phyloP scores from a whole-genome alignment of 176 grass and related monocot species.

The Urochloa ruziziensis region DNA sequence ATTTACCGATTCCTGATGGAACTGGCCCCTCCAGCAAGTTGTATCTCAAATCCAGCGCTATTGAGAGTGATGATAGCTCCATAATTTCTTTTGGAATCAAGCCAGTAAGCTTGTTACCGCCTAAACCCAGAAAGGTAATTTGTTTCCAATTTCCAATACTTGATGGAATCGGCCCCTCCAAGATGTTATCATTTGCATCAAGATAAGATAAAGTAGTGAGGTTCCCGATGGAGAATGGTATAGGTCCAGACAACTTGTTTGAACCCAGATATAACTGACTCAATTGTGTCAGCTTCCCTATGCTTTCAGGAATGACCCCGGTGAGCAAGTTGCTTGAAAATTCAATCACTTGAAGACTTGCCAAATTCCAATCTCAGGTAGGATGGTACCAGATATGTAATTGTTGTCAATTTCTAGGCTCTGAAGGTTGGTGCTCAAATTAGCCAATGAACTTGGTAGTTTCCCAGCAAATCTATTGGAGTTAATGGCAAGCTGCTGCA shows the following conservation, averaged over 20 bases:
- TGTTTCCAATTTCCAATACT: background rate
- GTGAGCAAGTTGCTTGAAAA: background rate
- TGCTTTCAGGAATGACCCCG: constrained; percentile 2
- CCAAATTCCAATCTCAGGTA: too few species aligned
- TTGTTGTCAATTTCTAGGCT: too few species aligned
- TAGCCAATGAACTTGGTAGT: too few species aligned
- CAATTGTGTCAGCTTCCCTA: background rate
- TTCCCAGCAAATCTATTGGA: too few species aligned
- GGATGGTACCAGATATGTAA: too few species aligned
- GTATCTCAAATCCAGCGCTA: background rate
- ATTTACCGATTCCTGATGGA: background rate
- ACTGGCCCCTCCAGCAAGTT: background rate
- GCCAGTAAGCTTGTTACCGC: background rate
- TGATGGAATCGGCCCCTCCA: background rate
- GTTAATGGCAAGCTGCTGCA: too few species aligned
- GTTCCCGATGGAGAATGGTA: background rate
- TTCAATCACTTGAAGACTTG: too few species aligned
- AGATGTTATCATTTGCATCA: background rate
- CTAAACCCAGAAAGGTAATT: background rate
- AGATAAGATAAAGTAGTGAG: background rate
- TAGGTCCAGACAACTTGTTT: background rate
- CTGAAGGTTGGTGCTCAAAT: too few species aligned
- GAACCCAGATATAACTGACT: accelerated
- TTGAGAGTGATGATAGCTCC: background rate
- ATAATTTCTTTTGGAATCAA: background rate